Base-by-base conservation (phyloP, 257 asterid species). In the Ocimum tenuiflorum region DNA sequence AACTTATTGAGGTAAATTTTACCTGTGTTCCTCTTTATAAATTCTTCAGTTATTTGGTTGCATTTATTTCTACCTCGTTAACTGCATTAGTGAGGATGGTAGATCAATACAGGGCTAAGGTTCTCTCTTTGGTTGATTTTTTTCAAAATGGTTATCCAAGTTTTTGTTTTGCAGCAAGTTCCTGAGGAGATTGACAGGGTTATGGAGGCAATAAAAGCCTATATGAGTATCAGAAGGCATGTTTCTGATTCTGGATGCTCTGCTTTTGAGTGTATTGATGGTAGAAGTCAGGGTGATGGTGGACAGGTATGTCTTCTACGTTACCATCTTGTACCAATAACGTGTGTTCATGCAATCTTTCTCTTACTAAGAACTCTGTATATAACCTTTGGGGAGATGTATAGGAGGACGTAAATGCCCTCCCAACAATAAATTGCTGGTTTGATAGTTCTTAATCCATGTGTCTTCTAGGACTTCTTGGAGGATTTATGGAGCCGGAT, bases 121-220 rank as follows among this genome's bases (percentile, higher is more conserved):
- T 60, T 15, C 56, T 39, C 29, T 70, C 41, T 64, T 48, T 57
- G 58, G 46, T 51, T 49, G 68, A 55, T 64, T 19, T 49, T n/a
- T 68, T 33, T 31, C 41, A 22, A 69, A 71, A 38, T 70, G 63
- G 52, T 78, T 23, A 48, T 69, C 52, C 52, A 60, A 58, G 18
- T 60, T 70, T 74, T 73, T 73, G 46, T 45, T 66, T 78, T 18
- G 69, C 89, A 94, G 99, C 99, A 94, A 94, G 89, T 88, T 55
- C 96, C 99, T 3, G 99, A 94, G 82, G 99, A 94, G 85, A 80
- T 90, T 14, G 97, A 94, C 48, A 85, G 97, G 77, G 87, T 94
- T 67, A 82, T 94, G 97, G 88, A 86, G 67, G 96, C 95, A 29
- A 80, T 94, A 72, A 88, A 94, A 80, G 95, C 96, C 23, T 94